These are phyloP conservation scores for Penicillium sp. DNA, from an alignment of 2,329 filamentous ascomycete genomes.

Conservation along the genomic window DNA sequence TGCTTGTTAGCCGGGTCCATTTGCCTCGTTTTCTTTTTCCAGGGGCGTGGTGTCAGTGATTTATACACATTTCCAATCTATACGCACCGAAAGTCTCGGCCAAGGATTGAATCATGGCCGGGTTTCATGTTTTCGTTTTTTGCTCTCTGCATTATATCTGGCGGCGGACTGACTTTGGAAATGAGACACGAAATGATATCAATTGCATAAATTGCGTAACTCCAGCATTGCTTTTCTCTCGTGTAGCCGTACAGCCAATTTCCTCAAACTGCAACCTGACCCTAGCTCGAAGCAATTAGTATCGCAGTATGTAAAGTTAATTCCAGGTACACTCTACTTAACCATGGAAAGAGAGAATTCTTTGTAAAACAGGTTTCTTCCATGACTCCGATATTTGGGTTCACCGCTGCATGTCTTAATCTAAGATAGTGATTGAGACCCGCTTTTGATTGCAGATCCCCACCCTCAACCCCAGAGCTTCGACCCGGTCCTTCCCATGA, in stretches of 20 bases:
- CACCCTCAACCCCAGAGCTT: conserved; percentile 5
- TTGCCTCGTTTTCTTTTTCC: background rate
- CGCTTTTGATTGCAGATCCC: conserved; percentile 16
- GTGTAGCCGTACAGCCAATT: too few species aligned
- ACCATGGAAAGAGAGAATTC: background rate
- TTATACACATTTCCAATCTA: conserved; percentile 13
- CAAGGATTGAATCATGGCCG: conserved; percentile 1
- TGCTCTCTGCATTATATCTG: conserved; percentile 14
- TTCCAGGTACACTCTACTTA: conserved; percentile 13
- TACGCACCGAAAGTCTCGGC: conserved; percentile 1
- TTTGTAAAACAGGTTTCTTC: background rate
- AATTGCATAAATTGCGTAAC: conserved; percentile 5
- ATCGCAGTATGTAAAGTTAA: too few species aligned
- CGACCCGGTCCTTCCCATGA: background rate
- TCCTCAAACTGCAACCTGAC: background rate
- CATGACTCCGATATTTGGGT: background rate
- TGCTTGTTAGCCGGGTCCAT: background rate
- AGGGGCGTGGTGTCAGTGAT: background rate
- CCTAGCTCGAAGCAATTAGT: too few species aligned
- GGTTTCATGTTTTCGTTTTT: conserved; percentile 2
- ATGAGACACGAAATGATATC: conserved; percentile 22
- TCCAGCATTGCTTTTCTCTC: background rate
- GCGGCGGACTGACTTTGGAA: conserved; percentile 10
- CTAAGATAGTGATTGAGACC: conserved; percentile 9
- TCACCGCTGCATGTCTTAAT: background rate